Conservation (phyloP, 768 basidiomycete genomes). For the Sporobolomyces pararoseus region DNA sequence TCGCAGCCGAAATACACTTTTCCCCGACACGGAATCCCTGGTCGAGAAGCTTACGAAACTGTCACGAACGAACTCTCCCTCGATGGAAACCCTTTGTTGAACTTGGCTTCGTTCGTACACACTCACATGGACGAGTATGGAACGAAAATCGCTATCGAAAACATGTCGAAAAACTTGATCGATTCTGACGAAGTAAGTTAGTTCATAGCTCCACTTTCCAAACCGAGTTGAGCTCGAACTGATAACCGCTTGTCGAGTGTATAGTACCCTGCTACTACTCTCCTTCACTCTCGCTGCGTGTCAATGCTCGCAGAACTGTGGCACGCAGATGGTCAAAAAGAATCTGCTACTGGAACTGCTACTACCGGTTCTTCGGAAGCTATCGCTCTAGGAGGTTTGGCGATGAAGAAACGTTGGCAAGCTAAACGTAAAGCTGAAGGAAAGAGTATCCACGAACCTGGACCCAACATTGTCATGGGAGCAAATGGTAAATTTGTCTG, state of each 20-base stretch:
- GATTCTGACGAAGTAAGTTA: constrained; percentile 59
- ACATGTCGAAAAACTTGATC: constrained; percentile 65
- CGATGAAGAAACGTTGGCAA: constrained; percentile 70
- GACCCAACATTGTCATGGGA: constrained; percentile 60
- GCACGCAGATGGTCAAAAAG: constrained; percentile 59
- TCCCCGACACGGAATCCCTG: constrained; percentile 57
- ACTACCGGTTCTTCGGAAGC: constrained; percentile 66
- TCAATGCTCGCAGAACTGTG: constrained; percentile 66
- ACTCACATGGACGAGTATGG: constrained; percentile 62
- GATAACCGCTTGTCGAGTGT: not conserved
- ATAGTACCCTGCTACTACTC: constrained; percentile 56
- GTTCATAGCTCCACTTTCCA: not conserved
- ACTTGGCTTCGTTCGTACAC: constrained; percentile 64
- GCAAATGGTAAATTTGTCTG: no score
- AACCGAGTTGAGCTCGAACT: not conserved
- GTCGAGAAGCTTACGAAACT: constrained; percentile 48
- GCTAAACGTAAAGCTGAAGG: constrained; percentile 62
- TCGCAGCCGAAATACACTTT: constrained; percentile 62
- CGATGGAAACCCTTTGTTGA: constrained; percentile 52
- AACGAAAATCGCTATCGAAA: constrained; percentile 44
- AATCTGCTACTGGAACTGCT: constrained; percentile 62
- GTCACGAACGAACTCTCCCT: constrained; percentile 55
- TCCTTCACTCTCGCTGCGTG: constrained; percentile 56
- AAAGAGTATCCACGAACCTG: constrained; percentile 62
- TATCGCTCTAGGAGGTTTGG: constrained; percentile 68